phyloP scores from a whole-genome alignment of 2,329 filamentous ascomycete genomes.

The Neonectria faginata region DNA sequence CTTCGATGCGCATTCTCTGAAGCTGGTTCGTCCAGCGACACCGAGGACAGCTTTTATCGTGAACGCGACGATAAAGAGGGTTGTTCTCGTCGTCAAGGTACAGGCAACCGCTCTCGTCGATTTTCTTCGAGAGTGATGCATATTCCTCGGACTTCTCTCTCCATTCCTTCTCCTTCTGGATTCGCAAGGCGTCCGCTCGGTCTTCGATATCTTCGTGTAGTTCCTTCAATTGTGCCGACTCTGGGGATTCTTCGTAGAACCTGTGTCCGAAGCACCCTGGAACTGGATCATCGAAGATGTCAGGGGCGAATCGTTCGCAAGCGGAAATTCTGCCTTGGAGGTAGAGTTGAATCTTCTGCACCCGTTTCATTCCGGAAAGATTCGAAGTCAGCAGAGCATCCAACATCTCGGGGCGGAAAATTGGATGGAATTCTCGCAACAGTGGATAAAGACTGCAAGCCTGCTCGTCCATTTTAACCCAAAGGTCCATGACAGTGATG shows the following conservation, averaged over 20 bases:
- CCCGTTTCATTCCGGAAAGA: slow-evolving; percentile 34
- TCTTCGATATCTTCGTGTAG: slow-evolving; percentile 44
- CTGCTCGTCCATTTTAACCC: slow-evolving; percentile 38
- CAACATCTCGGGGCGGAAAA: slow-evolving; percentile 41
- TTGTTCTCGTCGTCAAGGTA: slow-evolving; percentile 43
- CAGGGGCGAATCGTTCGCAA: slow-evolving; percentile 28
- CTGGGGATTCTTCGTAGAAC: slow-evolving; percentile 41
- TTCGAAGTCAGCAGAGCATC: slow-evolving; percentile 35
- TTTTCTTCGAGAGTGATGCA: slow-evolving; percentile 46
- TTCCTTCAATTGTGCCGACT: slow-evolving; percentile 24
- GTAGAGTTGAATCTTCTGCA: slow-evolving; percentile 39
- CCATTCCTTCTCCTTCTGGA: slow-evolving; percentile 51
- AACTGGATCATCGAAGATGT: slow-evolving; percentile 41
- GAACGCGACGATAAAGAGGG: slow-evolving; percentile 27
- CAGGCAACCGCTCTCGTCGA: slow-evolving; percentile 48
- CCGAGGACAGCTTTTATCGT: slow-evolving; percentile 49
- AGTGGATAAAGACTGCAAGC: slow-evolving; percentile 37
- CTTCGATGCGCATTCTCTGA: slow-evolving; percentile 50
- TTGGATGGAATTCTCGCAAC: slow-evolving; percentile 37
- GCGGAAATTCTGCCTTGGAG: slow-evolving; percentile 32
- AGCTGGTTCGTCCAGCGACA: slow-evolving; percentile 50
- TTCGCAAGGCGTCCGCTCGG: slow-evolving; percentile 30
- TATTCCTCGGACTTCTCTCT: slow-evolving; percentile 45
- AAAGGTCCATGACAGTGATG: slow-evolving; percentile 41
- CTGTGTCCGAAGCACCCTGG: slow-evolving; percentile 46